Evolutionary conservation across 2,329 filamentous ascomycete genomes (phyloP).

Genomic region (Colletotrichum kahawae): DNA sequence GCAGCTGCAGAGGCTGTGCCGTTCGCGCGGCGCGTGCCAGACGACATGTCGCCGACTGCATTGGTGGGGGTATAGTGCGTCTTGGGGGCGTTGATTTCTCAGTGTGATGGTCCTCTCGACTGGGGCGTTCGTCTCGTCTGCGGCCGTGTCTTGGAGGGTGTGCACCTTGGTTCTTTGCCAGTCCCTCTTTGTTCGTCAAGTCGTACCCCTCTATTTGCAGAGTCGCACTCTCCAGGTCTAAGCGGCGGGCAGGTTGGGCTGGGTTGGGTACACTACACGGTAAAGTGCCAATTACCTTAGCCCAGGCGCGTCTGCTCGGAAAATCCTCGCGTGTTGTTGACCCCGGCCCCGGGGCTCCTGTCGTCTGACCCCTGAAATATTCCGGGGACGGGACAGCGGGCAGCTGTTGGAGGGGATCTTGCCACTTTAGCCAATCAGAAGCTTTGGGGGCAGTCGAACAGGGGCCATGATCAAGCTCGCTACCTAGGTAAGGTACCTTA

Average conservation of each 20-base stretch:
- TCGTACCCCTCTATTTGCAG: conserved; percentile 5
- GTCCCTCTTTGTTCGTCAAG: neutral
- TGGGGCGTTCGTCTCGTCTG: neutral
- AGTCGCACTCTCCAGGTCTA: neutral
- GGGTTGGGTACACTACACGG: neutral
- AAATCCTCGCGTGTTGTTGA: conserved; percentile 19
- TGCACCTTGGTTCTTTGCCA: neutral
- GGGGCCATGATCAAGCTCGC: neutral
- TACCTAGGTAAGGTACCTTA: neutral
- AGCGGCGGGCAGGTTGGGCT: neutral
- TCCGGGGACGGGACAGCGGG: conserved; percentile 2
- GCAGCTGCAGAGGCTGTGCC: conserved; percentile 32
- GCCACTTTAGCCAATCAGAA: neutral
- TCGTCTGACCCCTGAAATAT: conserved; percentile 8
- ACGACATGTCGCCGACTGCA: conserved; percentile 48
- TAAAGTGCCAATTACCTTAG: conserved; percentile 16
- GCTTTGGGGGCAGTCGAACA: neutral
- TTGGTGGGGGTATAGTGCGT: conserved; percentile 26
- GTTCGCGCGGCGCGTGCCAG: conserved; percentile 47
- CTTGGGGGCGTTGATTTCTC: neutral
- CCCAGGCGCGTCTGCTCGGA: conserved; percentile 18
- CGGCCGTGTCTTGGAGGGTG: neutral
- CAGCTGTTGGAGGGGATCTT: neutral
- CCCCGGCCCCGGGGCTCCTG: neutral
- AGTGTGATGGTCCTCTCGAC: neutral